phyloP scores from a whole-genome alignment of 345 rosid genomes.

The Brassica nigra region DNA sequence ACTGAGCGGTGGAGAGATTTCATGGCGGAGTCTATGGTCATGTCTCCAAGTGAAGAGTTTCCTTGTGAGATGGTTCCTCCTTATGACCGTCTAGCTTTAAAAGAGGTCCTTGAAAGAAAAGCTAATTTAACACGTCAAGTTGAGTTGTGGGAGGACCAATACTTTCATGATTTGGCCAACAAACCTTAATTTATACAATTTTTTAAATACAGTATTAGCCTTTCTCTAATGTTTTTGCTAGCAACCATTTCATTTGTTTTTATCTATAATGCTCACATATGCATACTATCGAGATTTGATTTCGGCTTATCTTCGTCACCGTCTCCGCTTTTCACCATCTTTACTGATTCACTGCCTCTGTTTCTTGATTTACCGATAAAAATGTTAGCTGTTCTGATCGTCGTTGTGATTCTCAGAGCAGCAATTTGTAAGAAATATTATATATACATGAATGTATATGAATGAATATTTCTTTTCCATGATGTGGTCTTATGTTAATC shows the following conservation, averaged over 20 bases:
- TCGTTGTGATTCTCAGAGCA: too few species aligned
- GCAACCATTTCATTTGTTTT: not conserved
- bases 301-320: too few species aligned
- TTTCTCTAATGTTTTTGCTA: not conserved
- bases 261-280: not conserved
- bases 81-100: conserved; percentile 7
- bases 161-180: conserved; percentile 36
- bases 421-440: too few species aligned
- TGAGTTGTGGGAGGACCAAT: conserved; percentile 55
- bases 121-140: conserved; percentile 44
- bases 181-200: not conserved
- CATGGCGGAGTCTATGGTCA: conserved; percentile 58
- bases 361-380: too few species aligned
- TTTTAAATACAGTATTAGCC: not conserved
- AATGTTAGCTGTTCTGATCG: too few species aligned
- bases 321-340: too few species aligned
- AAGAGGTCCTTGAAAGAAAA: not conserved
- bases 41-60: conserved; percentile 45
- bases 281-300: not conserved
- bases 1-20: conserved; percentile 46
- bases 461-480: too few species aligned
- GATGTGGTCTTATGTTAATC: too few species aligned
- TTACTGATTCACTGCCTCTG: too few species aligned
- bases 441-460: too few species aligned
- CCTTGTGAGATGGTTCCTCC: conserved; percentile 9